Base-by-base conservation (phyloP, 768 basidiomycete species). In the Amyloporia xantha region DNA sequence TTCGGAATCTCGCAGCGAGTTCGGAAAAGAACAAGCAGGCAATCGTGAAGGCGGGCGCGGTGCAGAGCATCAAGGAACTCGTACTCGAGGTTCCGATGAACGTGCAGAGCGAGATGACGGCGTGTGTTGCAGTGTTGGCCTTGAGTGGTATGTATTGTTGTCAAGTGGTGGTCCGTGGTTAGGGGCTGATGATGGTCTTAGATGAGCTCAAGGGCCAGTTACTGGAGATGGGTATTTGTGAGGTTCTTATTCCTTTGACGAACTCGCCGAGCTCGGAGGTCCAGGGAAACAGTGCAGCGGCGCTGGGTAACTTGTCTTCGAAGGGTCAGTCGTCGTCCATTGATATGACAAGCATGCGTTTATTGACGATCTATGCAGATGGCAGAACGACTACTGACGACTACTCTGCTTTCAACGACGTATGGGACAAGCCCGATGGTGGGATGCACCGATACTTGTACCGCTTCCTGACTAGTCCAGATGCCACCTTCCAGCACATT, bases 41-140 rank as follows among this genome's bases (percentile, higher is more conserved):
- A 6, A 98, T 99, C 49, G 94, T 99, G 45, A 89, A 96, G 65
- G 95, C 96, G 4, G 96, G 96, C 3, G 96, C 96, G 15, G 86
- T 97, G 3, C 90, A 92, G 62, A 84, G 90, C 38, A 99, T 99
- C 70, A 96, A 96, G 69, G 92, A 97, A 60, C 74, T 99, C 15
- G 93, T 99, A 2, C 72, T 99, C 11, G 87, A 87, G 59, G 95
- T 97, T 1, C 93, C 96, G 3, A 82, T 96, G 72, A 88, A 87
- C 53, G 96, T 99, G 10, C 96, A 99, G 70, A 95, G 92, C 61
- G 96, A 98, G 70, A 99, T 99, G 96, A 99, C 96, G 37, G 96
- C 96, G 5, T 98, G 95, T 59, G 87, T 97, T 38, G 96, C 96
- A 15, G 96, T 98, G 12, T 69, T 99, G 53, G 96, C 95, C 4